Evolutionary conservation across 306 rosid genomes (phyloP).

Genomic region (Lathyrus sativus): DNA sequence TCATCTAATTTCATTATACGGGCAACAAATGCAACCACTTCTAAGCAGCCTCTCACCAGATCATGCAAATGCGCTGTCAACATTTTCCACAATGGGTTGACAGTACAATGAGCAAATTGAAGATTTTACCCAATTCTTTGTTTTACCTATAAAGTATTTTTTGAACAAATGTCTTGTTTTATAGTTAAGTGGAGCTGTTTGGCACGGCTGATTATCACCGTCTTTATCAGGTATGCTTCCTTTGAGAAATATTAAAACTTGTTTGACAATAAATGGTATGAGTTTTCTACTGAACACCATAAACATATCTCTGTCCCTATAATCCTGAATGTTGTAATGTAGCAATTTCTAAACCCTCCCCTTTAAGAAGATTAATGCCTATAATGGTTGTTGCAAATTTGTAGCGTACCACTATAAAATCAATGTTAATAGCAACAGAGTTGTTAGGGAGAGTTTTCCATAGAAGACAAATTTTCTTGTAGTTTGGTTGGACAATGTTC

Average conservation of each 20-base stretch:
- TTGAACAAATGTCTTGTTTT: conserved; percentile 40
- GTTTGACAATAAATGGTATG: too few relatives aligned
- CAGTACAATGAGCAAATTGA: conserved; percentile 29
- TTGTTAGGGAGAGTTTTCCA: background rate
- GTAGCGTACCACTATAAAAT: background rate
- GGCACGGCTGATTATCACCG: conserved; percentile 32
- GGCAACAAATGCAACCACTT: conserved; percentile 93
- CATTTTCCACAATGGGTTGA: conserved; percentile 75
- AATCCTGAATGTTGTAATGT: conserved; percentile 20
- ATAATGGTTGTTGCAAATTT: background rate
- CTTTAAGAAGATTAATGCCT: background rate
- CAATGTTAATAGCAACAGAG: too few relatives aligned
- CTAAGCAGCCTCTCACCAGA: conserved; percentile 79
- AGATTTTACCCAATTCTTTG: conserved; percentile 27
- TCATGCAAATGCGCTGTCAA: conserved; percentile 86
- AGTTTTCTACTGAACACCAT: conserved; percentile 24
- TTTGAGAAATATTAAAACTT: conserved; percentile 17
- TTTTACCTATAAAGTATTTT: conserved; percentile 23
- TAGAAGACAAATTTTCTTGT: background rate
- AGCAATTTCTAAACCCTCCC: background rate
- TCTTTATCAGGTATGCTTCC: conserved; percentile 45
- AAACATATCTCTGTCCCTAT: background rate
- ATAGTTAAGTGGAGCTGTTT: conserved; percentile 33
- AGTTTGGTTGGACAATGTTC: too few relatives aligned
- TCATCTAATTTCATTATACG: conserved; percentile 85